Conservation (phyloP, 2,329 filamentous ascomycete genomes). For the Chrysoporthe austroafricana region DNA sequence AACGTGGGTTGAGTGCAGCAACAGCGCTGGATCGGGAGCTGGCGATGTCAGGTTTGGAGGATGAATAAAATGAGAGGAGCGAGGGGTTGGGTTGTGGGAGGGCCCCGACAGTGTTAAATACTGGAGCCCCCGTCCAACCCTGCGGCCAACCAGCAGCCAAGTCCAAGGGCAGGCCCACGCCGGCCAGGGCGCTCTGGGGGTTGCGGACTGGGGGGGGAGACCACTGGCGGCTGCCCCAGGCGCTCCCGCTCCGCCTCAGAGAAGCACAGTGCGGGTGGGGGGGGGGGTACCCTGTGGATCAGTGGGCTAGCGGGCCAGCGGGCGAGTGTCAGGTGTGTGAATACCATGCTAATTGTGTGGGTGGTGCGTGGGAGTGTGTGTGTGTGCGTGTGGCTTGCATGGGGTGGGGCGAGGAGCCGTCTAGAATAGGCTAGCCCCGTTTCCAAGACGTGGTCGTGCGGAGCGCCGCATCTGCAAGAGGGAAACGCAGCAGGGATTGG, state of each 20-base stretch:
- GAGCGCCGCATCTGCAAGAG: slow-evolving; percentile 11
- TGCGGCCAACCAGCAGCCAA: slow-evolving; percentile 8
- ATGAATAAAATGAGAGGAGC: slow-evolving; percentile 25
- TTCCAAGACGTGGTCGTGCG: slow-evolving; percentile 11
- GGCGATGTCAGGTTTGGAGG: slow-evolving; percentile 34
- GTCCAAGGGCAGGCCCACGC: not conserved
- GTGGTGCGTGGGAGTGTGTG: not conserved
- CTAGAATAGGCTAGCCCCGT: slow-evolving; percentile 6
- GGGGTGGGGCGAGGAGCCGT: not conserved
- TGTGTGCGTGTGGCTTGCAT: not conserved
- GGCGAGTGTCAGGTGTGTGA: slow-evolving; percentile 7
- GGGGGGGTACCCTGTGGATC: not conserved
- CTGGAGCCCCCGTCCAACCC: slow-evolving; percentile 12
- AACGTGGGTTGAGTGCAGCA: slow-evolving; percentile 50
- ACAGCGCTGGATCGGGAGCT: slow-evolving; percentile 44
- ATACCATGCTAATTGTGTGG: slow-evolving; percentile 5
- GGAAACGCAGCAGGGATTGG: slow-evolving; percentile 9
- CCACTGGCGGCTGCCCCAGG: slow-evolving; percentile 12
- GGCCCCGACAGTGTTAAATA: slow-evolving; percentile 29
- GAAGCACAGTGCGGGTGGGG: slow-evolving; percentile 11
- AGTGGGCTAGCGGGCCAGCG: not conserved
- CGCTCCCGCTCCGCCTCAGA: slow-evolving; percentile 4
- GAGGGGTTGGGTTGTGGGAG: slow-evolving; percentile 26
- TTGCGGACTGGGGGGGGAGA: slow-evolving; percentile 17
- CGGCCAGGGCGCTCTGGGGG: slow-evolving; percentile 15